A percentile compares a stretch with the other conserved stretches of the same genome.
phyloP scores from a whole-genome alignment of 371 early-diverging fungal genomes.

The Phascolomyces articulosus region DNA sequence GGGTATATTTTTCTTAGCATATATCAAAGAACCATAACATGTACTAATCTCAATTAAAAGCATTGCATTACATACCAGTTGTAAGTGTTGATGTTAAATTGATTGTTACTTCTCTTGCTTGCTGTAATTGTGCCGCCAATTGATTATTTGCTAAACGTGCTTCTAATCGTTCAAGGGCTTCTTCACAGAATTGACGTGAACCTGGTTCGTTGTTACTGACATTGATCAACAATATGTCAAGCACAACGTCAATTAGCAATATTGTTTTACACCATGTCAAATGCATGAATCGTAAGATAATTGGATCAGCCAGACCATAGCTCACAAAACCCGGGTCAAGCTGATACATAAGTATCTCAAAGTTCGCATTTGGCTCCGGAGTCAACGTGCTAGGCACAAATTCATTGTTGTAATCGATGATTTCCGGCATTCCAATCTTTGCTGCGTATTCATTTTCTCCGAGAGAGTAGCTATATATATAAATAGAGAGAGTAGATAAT shows the following conservation, averaged over 20 bases:
- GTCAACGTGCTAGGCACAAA: too few species aligned
- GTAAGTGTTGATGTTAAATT: too few species aligned
- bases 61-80: too few species aligned
- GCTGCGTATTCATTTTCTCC: background rate
- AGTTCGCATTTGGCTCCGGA: background rate
- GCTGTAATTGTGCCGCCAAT: too few species aligned
- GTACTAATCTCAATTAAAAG: too few species aligned
- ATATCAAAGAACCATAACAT: too few species aligned
- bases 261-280: background rate
- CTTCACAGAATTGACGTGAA: background rate
- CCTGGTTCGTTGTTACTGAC: background rate
- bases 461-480: background rate
- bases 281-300: constrained; percentile 1
- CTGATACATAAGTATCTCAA: background rate
- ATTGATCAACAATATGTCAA: background rate
- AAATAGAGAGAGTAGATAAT: background rate
- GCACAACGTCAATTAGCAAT: background rate
- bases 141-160: too few species aligned
- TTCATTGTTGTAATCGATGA: background rate
- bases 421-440: background rate
- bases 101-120: too few species aligned
- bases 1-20: too few species aligned
- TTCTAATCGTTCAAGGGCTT: too few species aligned
- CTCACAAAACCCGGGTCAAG: constrained; percentile 7
- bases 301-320: background rate